Evolutionary conservation across 2,329 filamentous ascomycete species (phyloP).

Genomic region (Venturia aucupariae): DNA sequence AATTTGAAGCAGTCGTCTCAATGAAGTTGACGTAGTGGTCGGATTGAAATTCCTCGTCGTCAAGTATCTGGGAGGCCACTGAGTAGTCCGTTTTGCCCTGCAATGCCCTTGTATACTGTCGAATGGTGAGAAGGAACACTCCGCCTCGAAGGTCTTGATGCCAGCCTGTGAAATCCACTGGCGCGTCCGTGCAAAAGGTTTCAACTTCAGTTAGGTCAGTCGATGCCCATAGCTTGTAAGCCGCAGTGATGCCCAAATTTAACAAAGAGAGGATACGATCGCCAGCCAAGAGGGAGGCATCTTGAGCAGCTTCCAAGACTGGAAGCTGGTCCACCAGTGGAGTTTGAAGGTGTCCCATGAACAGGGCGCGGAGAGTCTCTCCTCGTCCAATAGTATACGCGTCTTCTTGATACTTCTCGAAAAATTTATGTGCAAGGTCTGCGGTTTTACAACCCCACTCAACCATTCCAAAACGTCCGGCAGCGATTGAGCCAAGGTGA

Average conservation of each 20-base stretch:
- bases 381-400: slow-evolving; percentile 58
- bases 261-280: slow-evolving; percentile 65
- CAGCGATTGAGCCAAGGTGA: slow-evolving; percentile 56
- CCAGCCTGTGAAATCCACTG: slow-evolving; percentile 66
- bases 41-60: slow-evolving; percentile 57
- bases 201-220: slow-evolving; percentile 63
- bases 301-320: slow-evolving; percentile 56
- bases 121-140: slow-evolving; percentile 54
- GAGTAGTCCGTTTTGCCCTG: slow-evolving; percentile 60
- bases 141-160: slow-evolving; percentile 62
- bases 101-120: slow-evolving; percentile 59
- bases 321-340: slow-evolving; percentile 50
- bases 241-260: slow-evolving; percentile 58
- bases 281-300: slow-evolving; percentile 56
- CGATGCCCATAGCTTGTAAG: slow-evolving; percentile 59
- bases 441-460: slow-evolving; percentile 59
- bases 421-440: slow-evolving; percentile 51
- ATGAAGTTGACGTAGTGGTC: slow-evolving; percentile 44
- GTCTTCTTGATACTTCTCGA: slow-evolving; percentile 52
- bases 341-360: slow-evolving; percentile 60
- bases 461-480: slow-evolving; percentile 62
- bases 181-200: slow-evolving; percentile 60
- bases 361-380: slow-evolving; percentile 59
- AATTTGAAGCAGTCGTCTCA: slow-evolving; percentile 43
- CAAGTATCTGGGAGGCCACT: slow-evolving; percentile 49